phyloP scores from a whole-genome alignment of 352 stramenopile genomes.

The Globisporangium viniferum region DNA sequence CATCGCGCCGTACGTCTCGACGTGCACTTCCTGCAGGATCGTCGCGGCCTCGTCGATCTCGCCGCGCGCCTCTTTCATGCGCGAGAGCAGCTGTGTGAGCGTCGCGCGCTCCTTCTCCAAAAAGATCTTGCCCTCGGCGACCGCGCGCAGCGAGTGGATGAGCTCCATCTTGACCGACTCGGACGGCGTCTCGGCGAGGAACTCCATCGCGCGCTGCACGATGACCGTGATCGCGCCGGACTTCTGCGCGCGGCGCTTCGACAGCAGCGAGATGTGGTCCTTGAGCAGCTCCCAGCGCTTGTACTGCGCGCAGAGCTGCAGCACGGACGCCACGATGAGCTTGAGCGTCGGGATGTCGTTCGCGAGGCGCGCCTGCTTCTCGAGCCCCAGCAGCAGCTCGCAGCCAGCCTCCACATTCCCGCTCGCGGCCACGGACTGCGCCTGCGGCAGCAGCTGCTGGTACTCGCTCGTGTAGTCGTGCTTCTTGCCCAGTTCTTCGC shows the following conservation, averaged over 20 bases:
- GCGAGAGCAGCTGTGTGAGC: slow-evolving; percentile 90
- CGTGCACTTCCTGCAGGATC: slow-evolving; percentile 97
- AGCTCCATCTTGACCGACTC: slow-evolving; percentile 90
- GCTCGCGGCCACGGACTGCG: slow-evolving; percentile 51
- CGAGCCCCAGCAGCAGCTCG: slow-evolving; percentile 81
- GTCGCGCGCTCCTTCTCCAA: slow-evolving; percentile 95
- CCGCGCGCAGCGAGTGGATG: slow-evolving; percentile 91
- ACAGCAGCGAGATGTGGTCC: slow-evolving; percentile 78
- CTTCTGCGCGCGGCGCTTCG: slow-evolving; percentile 89
- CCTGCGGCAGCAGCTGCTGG: slow-evolving; percentile 64
- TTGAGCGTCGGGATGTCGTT: slow-evolving; percentile 88
- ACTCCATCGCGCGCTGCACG: slow-evolving; percentile 84
- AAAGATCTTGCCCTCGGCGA: slow-evolving; percentile 98
- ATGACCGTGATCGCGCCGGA: slow-evolving; percentile 81
- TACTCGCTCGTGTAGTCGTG: slow-evolving; percentile 63
- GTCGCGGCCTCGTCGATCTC: slow-evolving; percentile 92
- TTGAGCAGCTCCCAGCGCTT: slow-evolving; percentile 90
- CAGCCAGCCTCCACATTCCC: slow-evolving; percentile 82
- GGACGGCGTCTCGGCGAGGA: slow-evolving; percentile 66
- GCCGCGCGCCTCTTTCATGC: slow-evolving; percentile 91
- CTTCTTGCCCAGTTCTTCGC: slow-evolving; percentile 82
- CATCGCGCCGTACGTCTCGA: slow-evolving; percentile 98
- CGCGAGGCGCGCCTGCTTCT: slow-evolving; percentile 79
- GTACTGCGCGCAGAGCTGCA: slow-evolving; percentile 75
- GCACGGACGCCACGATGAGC: slow-evolving; percentile 63